These are phyloP conservation scores for Clonostachys chloroleuca DNA, from an alignment of 2,329 filamentous ascomycete genomes.

Conservation along the genomic window DNA sequence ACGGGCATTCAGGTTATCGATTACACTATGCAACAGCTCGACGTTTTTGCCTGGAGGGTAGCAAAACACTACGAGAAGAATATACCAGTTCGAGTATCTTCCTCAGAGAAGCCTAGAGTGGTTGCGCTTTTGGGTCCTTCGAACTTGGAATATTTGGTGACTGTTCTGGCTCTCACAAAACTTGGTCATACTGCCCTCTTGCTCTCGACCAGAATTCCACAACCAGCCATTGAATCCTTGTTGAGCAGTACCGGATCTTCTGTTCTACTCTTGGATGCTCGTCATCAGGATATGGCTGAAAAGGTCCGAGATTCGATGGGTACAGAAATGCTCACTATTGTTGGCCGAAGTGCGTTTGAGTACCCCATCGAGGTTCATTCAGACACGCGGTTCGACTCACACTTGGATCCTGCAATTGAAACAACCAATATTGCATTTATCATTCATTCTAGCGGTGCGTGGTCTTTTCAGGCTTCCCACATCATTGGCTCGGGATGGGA, in stretches of 20 bases:
- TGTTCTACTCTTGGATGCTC: constrained; percentile 15
- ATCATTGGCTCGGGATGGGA: too few species aligned
- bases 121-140: constrained; percentile 48
- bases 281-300: constrained; percentile 11
- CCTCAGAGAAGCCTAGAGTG: constrained; percentile 20
- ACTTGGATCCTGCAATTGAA: constrained; percentile 4
- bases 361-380: constrained; percentile 1
- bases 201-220: constrained; percentile 25
- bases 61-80: constrained; percentile 14
- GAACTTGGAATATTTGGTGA: constrained; percentile 49
- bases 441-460: constrained; percentile 21
- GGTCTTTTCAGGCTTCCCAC: constrained; percentile 2
- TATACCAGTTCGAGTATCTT: constrained; percentile 11
- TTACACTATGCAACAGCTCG: constrained; percentile 39
- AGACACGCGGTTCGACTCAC: constrained; percentile 12
- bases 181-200: constrained; percentile 45
- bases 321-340: constrained; percentile 12
- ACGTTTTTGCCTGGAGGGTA: constrained; percentile 25
- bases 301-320: constrained; percentile 9
- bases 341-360: constrained; percentile 15
- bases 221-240: constrained; percentile 20
- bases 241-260: constrained; percentile 14
- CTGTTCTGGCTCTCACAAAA: constrained; percentile 46
- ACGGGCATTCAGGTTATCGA: constrained; percentile 36
- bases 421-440: constrained; percentile 17